Percentiles rank a stretch among this genome's conserved stretches.
phyloP scores from a whole-genome alignment of 2,329 filamentous ascomycete species.

The Sordariomycetes sp. region DNA sequence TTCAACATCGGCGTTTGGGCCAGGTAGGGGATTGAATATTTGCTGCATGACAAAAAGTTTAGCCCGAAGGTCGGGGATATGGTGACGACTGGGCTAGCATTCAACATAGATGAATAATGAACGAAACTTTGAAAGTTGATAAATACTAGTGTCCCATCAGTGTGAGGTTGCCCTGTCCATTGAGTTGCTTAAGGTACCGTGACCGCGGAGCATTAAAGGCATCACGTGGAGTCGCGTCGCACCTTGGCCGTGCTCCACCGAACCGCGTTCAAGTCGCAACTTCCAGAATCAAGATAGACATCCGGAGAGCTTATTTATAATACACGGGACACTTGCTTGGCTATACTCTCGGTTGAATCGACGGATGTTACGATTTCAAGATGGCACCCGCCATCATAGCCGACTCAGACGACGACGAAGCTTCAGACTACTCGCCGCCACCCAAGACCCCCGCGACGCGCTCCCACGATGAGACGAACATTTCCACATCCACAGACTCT shows the following conservation, averaged over 20 bases:
- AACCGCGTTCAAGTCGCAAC: background rate
- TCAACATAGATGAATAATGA: slow-evolving; percentile 28
- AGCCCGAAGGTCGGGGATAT: slow-evolving; percentile 11
- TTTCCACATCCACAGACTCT: slow-evolving; percentile 34
- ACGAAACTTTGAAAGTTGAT: slow-evolving; percentile 1
- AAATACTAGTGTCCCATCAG: background rate
- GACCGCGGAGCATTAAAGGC: background rate
- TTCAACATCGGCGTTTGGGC: slow-evolving; percentile 50
- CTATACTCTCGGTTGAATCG: no score
- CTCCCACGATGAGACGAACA: slow-evolving; percentile 15
- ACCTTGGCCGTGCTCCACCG: background rate
- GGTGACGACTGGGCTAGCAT: slow-evolving; percentile 22
- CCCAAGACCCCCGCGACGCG: slow-evolving; percentile 7
- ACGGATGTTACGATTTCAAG: no score
- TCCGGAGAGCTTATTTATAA: background rate
- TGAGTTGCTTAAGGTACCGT: background rate
- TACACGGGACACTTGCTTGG: no score
- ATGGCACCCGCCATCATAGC: slow-evolving; percentile 21
- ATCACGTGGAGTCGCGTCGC: background rate
- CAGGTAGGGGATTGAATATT: slow-evolving; percentile 24
- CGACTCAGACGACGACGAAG: slow-evolving; percentile 29
- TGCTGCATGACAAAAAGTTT: slow-evolving; percentile 25
- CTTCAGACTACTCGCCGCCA: slow-evolving; percentile 11
- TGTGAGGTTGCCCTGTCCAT: no score
- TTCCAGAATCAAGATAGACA: background rate